Evolutionary conservation across 2,329 filamentous ascomycete genomes (phyloP), one percentile per base, ranked within the genome.

Genomic region (Aspergillus hiratsukae): DNA sequence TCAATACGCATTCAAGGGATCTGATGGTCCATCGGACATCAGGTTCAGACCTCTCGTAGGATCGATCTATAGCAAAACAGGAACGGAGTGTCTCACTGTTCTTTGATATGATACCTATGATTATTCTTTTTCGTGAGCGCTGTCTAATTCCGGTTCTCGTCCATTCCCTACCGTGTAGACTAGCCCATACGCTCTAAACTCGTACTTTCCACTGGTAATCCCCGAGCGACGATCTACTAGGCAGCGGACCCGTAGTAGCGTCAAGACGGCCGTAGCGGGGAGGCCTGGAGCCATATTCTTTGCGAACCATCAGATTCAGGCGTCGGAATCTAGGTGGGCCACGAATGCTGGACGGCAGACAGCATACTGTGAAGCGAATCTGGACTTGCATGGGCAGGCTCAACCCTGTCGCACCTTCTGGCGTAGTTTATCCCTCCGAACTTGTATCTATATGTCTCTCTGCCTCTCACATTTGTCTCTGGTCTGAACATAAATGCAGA

Each of bases 81-180:
- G 56, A 59, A 62, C 60, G 58, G 40, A 55, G 57, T 58, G 61
- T 68, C 64, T 67, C 61, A 63, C 66, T 66, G 51, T 59, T 60
- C 57, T 65, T 61, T 65, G 63, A 65, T 65, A 68, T 69, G 66
- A 70, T 69, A 69, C 66, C 66, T 61, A 63, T 68, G 63, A 54
- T 68, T 66, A 60, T 62, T 56, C 60, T 58, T 63, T 62, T 60
- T 58, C 55, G 6, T 35, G 50, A 67, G 63, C 62, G 60, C 31
- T 37, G 14, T 37, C 31, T 37, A 37, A 37, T 64, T 63, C 63
- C 62, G 59, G 55, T 29, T 48, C 14, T 5, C 31, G 17, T 17
- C 3, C 31, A 37, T 17, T 37, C 5, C 31, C 31, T 37, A 14
- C 14, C 7, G 31, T 37, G n/a, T n/a, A n/a, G n/a, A n/a, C 17